Evolutionary conservation across 2,329 filamentous ascomycete genomes (phyloP), one percentile per base, ranked within the genome.

Genomic region (Uncinocarpus reesii): DNA sequence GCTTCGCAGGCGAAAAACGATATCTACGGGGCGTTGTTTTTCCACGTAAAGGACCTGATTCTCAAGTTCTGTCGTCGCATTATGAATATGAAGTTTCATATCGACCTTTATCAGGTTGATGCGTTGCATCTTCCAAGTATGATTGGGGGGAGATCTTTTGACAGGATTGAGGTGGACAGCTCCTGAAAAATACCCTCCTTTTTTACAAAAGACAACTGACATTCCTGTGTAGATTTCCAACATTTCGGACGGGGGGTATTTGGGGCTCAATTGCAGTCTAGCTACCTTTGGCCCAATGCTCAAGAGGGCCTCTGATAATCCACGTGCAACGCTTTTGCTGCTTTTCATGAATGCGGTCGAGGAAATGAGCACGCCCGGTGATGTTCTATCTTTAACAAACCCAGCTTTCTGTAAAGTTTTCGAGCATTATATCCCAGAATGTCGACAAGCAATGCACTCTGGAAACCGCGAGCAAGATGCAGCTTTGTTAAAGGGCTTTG

Each of bases 261-360:
- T 68, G 2, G 67, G 67, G 0, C 53, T 58, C 2, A 5, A 44
- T 1, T 24, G 11, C 0, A 61, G 57, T 0, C 48, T 71, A 1
- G 1, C 5, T 0, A 29, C 48, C 7, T 60, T 71, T 29, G 56
- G 51, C 3, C 62, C 59, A 0, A 46, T 70, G 1, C 62, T 73
- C 0, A 59, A 68, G 42, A 16, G 50, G 0, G 59, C 51, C 6
- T 1, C 2, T 1, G 36, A 60, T 5, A 72, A 71, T 48, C 60
- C 63, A 0, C 57, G 67, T 23, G 69, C 70, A 1, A 68, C 66
- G 0, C 56, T 72, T 0, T 49, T 73, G n/a, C 62, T 64, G 7
- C 59, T 70, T 0, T 72, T 70, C 58, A 53, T 68, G 42, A 69
- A 69, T 49, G 67, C 64, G 1, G 53, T 65, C 16, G 8, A 38